Evolutionary conservation across 108 stramenopile genomes (phyloP), one percentile per base, ranked within the genome.

Genomic region (Stephanodiscus triporus): DNA sequence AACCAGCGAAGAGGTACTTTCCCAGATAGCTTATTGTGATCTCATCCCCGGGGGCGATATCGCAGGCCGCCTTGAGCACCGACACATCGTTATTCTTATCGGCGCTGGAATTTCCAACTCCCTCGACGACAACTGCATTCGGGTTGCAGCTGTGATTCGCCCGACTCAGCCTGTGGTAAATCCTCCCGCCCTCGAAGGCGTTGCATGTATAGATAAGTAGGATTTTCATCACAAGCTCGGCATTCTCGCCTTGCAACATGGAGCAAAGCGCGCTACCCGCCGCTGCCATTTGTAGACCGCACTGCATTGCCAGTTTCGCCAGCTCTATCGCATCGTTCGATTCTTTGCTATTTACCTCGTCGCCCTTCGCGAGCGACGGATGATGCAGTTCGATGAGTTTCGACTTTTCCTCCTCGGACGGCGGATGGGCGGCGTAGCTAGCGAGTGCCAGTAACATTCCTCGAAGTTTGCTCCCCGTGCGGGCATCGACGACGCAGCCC

Each of bases 101-200:
- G 24, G 38, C 20, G 9, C 16, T 4, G 17, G 36, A 20, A 19
- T n/a, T n/a, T n/a, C n/a, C n/a, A n/a, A n/a, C n/a, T n/a, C n/a
- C n/a, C n/a, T n/a, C 77, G 56, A 78, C 65, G 37, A 92, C 81
- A n/a, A 91, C 68, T 5, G 90, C 86, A 79, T 89, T 95, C 17
- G 91, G 89, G 80, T 92, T 70, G 63, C 93, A 95, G 19, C 83
- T 84, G 80, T 95, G 93, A 77, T 91, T 95, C 27, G 84, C 79
- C 19, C 93, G 68, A 58, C 86, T 88, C 10, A 85, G 50, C 56
- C 51, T 34, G 2, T 81, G 68, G 71, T 95, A 95, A 17, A 95
- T 67, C 26, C 86, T 66, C 6, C 93, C 93, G 30, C 91, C 91
- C 64, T 95, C 85, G 66, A 95, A 95, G 19, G 89, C 75, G 70